Conservation (phyloP, 768 basidiomycete species). For the Lentinula detonsa region DNA sequence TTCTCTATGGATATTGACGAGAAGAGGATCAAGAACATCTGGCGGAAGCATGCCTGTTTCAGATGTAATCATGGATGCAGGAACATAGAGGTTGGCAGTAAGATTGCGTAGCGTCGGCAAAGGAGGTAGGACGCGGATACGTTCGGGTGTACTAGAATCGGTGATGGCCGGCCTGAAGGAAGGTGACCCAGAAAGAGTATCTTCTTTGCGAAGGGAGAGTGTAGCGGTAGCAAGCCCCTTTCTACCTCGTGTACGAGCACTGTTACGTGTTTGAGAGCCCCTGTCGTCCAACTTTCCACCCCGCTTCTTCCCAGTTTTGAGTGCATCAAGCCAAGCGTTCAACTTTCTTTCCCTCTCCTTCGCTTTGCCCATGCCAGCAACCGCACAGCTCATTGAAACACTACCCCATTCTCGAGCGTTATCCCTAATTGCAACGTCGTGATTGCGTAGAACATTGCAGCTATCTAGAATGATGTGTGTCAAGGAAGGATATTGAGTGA, state of each 20-base stretch:
- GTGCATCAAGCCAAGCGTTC: constrained; percentile 41
- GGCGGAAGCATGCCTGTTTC: constrained; percentile 2
- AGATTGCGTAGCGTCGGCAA: constrained; percentile 43
- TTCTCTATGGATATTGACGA: constrained; percentile 35
- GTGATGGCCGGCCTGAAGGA: background rate
- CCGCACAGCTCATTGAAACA: constrained; percentile 56
- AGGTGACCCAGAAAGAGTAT: background rate
- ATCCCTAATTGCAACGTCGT: constrained; percentile 34
- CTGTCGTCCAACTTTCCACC: background rate
- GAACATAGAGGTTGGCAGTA: constrained; percentile 31
- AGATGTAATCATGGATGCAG: background rate
- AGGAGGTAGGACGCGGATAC: constrained; percentile 54
- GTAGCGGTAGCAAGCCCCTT: constrained; percentile 61
- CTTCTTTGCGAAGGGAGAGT: constrained; percentile 37
- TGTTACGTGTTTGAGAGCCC: constrained; percentile 3
- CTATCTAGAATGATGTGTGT: constrained; percentile 68
- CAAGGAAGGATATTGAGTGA: constrained; percentile 44
- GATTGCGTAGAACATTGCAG: constrained; percentile 50
- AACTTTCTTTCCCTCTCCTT: constrained; percentile 63
- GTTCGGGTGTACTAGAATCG: background rate
- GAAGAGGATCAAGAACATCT: constrained; percentile 19
- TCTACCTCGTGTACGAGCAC: constrained; percentile 37
- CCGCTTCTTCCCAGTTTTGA: background rate
- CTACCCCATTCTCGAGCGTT: constrained; percentile 45
- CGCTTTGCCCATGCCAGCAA: constrained; percentile 54